A percentile compares a stretch with the other conserved stretches of the same genome.
Conservation (phyloP, 2,329 filamentous ascomycete species). For the Ophidiomyces ophidiicola region DNA sequence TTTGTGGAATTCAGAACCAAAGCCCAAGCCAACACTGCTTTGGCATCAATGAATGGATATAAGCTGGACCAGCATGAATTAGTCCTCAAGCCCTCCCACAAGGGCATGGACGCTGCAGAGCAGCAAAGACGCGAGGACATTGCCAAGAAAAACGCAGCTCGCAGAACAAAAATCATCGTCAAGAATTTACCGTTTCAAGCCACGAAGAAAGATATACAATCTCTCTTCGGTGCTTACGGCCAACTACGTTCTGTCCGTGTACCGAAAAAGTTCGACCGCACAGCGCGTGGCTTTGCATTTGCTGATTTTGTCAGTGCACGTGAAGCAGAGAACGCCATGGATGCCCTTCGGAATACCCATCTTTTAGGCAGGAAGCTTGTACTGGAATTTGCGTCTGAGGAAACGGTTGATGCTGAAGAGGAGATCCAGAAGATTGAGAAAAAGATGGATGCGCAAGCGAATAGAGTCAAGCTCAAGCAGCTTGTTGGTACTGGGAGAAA, state of each 20-base stretch:
- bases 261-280: constrained; percentile 86
- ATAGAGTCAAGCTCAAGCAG: constrained; percentile 81
- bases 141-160: constrained; percentile 63
- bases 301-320: constrained; percentile 85
- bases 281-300: constrained; percentile 87
- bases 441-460: constrained; percentile 81
- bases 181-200: constrained; percentile 97
- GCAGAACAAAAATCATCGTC: constrained; percentile 85
- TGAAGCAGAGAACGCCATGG: constrained; percentile 83
- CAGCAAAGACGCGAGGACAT: constrained; percentile 57
- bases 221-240: constrained; percentile 79
- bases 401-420: constrained; percentile 82
- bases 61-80: constrained; percentile 79
- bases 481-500: constrained; percentile 70
- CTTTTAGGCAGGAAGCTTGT: constrained; percentile 79
- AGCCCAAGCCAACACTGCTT: constrained; percentile 63
- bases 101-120: constrained; percentile 36
- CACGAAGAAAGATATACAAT: constrained; percentile 79
- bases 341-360: constrained; percentile 84
- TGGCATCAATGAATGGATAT: constrained; percentile 76
- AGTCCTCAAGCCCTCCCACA: constrained; percentile 74
- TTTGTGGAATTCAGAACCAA: constrained; percentile 81
- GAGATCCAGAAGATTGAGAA: constrained; percentile 95
- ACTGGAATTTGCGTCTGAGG: constrained; percentile 79
- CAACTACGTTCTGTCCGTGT: constrained; percentile 84